phyloP scores from a whole-genome alignment of 177 flowering plant species.

The Vitis hybrid region DNA sequence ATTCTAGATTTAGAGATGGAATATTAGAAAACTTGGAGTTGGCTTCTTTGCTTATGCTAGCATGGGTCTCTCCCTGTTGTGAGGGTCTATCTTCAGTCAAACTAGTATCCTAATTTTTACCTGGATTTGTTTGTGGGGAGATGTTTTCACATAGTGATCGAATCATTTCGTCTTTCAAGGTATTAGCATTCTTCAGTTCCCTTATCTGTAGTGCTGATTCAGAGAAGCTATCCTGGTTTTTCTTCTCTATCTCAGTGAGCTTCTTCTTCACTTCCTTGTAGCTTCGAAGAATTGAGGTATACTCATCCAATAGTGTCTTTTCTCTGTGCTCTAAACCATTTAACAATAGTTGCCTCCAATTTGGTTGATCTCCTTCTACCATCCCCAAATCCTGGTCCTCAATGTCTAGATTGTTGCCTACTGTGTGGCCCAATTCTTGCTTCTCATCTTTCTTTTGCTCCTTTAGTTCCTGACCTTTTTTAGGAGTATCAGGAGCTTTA shows the following conservation, averaged over 20 bases:
- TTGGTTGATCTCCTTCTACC: slow-evolving; percentile 35
- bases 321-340: slow-evolving; percentile 68
- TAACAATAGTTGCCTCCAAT: slow-evolving; percentile 60
- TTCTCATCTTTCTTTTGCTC: slow-evolving; percentile 12
- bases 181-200: slow-evolving; percentile 52
- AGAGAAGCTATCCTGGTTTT: slow-evolving; percentile 48
- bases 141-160: slow-evolving; percentile 36
- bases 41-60: slow-evolving; percentile 9
- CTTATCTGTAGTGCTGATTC: slow-evolving; percentile 49
- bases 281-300: slow-evolving; percentile 57
- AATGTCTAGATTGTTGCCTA: slow-evolving; percentile 4
- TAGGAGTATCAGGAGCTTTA: no score
- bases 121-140: slow-evolving; percentile 18
- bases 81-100: slow-evolving; percentile 9
- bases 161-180: slow-evolving; percentile 64
- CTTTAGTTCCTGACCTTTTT: slow-evolving; percentile 4
- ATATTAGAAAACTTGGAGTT: slow-evolving; percentile 12
- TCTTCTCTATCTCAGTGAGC: slow-evolving; percentile 62
- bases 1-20: slow-evolving; percentile 12
- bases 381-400: slow-evolving; percentile 18
- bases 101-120: slow-evolving; percentile 11
- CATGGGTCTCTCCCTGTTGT: slow-evolving; percentile 13
- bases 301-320: slow-evolving; percentile 65
- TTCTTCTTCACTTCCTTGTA: slow-evolving; percentile 70
- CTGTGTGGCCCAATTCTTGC: slow-evolving; percentile 14